phyloP scores from a whole-genome alignment of 768 basidiomycete genomes.

The Gautieria morchelliformis region DNA sequence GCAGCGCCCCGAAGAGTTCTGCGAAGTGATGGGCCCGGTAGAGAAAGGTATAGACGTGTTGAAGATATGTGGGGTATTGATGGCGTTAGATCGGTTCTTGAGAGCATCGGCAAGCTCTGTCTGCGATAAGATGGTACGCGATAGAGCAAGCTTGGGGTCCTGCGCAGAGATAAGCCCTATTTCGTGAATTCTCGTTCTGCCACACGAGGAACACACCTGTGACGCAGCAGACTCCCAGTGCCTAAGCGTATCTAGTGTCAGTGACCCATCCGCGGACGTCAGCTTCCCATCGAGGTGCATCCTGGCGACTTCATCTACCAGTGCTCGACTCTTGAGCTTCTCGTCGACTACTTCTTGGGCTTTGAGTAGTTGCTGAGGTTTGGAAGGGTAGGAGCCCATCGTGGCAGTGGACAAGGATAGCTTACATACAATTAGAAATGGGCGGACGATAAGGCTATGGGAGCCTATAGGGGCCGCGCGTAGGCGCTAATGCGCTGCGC shows the following conservation, averaged over 20 bases:
- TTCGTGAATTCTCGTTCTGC: neutral
- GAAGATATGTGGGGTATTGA: constrained; percentile 71
- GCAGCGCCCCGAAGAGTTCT: constrained; percentile 84
- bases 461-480: too few species aligned
- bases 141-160: constrained; percentile 57
- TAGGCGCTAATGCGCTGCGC: too few species aligned
- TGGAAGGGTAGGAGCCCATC: constrained; percentile 31
- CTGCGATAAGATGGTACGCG: constrained; percentile 69
- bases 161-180: constrained; percentile 10
- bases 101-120: constrained; percentile 55
- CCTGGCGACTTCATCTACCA: constrained; percentile 7
- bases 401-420: neutral
- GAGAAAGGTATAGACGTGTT: constrained; percentile 74
- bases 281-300: constrained; percentile 16
- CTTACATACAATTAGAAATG: too few species aligned
- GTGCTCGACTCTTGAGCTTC: constrained; percentile 15
- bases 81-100: constrained; percentile 14
- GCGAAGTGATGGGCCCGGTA: constrained; percentile 76
- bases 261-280: constrained; percentile 48
- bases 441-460: too few species aligned
- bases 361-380: constrained; percentile 13
- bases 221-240: constrained; percentile 58
- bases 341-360: constrained; percentile 11
- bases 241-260: constrained; percentile 46
- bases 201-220: neutral